Base-by-base conservation (phyloP, 2,329 filamentous ascomycete genomes). In the Colletotrichum australisinense region DNA sequence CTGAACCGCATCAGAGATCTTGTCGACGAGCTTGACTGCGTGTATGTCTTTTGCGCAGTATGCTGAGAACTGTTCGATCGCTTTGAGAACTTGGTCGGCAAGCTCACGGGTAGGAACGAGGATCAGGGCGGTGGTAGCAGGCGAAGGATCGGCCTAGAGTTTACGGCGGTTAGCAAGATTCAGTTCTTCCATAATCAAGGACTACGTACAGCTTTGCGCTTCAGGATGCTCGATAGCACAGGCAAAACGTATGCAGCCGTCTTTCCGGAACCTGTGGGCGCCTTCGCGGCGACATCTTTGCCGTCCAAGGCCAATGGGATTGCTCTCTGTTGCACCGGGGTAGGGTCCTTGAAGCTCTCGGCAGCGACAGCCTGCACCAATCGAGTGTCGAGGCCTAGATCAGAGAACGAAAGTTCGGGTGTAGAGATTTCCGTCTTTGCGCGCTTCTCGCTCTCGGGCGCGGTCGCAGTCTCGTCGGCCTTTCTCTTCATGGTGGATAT, bases 191-290 rank as follows among this genome's bases (percentile, higher is more conserved):
- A 16, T 16, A 4, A 9, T n/a, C 14, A n/a, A 4, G 8, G 26
- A 28, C 22, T 8, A 19, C 63, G 16, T 82, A 92, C 91, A 78
- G 89, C 84, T 84, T 98, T 98, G 76, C 91, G 90, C 80, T 93
- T 94, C 69, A 99, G 85, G 74, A 98, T 94, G 46, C 90, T 90
- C 77, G 98, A 93, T 19, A 99, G 84, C n/a, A 98, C 89, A 1
- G 97, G 97, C 55, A 99, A 88, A 7, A 98, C 86, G 81, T 98
- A 98, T 63, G 97, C 96, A n/a, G 95, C 95, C 12, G 97, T 99
- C 88, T 99, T 99, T 77, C 97, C 97, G 4, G 95, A 98, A 14
- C 97, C 97, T 5, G 97, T 98, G 83, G 96, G 97, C 49, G 96
- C 95, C 80, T 96, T 95, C 67, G 95, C 95, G 52, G 98, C 87